These are phyloP conservation scores for Suillus variegatus DNA, from an alignment of 768 basidiomycete species.

Conservation along the genomic window DNA sequence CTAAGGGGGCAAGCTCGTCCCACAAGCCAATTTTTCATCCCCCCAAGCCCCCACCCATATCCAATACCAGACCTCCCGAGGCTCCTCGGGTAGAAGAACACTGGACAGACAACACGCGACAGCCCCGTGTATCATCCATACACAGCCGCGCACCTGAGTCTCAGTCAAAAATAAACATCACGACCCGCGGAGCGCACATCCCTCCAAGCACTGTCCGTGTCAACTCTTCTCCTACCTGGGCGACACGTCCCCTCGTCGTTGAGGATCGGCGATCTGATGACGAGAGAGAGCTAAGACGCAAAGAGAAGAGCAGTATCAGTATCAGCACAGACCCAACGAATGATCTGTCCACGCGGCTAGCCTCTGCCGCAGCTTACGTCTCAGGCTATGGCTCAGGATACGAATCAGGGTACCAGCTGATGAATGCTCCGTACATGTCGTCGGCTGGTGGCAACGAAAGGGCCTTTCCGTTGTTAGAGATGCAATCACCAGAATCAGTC, in stretches of 20 bases:
- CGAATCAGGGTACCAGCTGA: conserved; percentile 26
- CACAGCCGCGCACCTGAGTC: conserved; percentile 11
- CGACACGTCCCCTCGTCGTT: conserved; percentile 28
- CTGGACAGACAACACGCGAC: conserved; percentile 19
- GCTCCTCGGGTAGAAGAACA: conserved; percentile 25
- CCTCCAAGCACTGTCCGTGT: conserved; percentile 36
- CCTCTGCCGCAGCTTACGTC: conserved; percentile 38
- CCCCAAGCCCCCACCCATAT: conserved; percentile 17
- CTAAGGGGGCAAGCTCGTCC: conserved; percentile 14
- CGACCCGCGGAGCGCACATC: conserved; percentile 25
- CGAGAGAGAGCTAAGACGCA: conserved; percentile 22
- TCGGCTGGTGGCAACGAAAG: conserved; percentile 26
- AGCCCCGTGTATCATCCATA: conserved; percentile 13
- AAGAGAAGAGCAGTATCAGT: conserved; percentile 10
- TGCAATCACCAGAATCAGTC: conserved; percentile 25
- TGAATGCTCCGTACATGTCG: conserved; percentile 21
- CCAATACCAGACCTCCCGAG: conserved; percentile 25
- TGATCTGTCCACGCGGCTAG: conserved; percentile 21
- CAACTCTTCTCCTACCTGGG: conserved; percentile 33
- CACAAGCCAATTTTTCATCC: conserved; percentile 17
- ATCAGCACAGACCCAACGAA: neutral
- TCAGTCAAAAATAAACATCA: conserved; percentile 12
- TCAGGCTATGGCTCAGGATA: conserved; percentile 39
- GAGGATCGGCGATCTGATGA: conserved; percentile 33
- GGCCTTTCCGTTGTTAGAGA: conserved; percentile 29